Evolutionary conservation across 768 basidiomycete species (phyloP), one percentile per base, ranked within the genome.

Genomic region (Mycena metata): DNA sequence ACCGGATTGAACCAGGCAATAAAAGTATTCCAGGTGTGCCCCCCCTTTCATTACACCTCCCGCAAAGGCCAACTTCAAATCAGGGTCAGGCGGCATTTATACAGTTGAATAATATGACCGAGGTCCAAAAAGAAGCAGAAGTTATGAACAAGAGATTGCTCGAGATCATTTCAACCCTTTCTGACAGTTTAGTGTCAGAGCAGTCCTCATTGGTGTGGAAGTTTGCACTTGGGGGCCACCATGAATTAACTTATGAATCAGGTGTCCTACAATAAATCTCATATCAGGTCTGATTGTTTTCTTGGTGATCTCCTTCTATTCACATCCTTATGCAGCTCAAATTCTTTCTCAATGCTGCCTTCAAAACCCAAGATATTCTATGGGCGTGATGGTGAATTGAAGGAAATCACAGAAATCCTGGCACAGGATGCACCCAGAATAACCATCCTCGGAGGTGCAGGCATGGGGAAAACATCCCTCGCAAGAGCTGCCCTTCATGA

Each of bases 271-370:
- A n/a, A 36, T 36, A n/a, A 10, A 11, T 21, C 24, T 15, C 49
- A 35, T 7, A 50, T 15, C 21, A 30, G 36, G 39, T 45, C 42
- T 8, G 2, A 36, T 36, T 36, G 7, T 36, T 7, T 12, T 36
- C 7, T 36, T 6, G 36, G 12, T 36, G 13, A 39, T 50, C 21
- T 21, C 10, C 3, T 42, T 33, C 1, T 15, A 36, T 23, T 45
- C 16, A 5, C 13, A 42, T 33, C 24, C 45, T 30, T 10, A 43
- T 45, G 21, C 30, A 66, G 64, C 41, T 66, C 57, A 17, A 60
- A n/a, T 15, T 66, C 64, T 10, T 23, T 67, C 33, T 60, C 58
- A 1, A 43, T 67, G n/a, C 12, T 60, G 8, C 66, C 58, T 1
- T 1, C 66, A 36, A 36, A 36, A 36, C 36, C 36, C 6, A 6